These are phyloP conservation scores for Hibiscus mutabilis DNA, from an alignment of 345 rosid species.

Conservation along the genomic window DNA sequence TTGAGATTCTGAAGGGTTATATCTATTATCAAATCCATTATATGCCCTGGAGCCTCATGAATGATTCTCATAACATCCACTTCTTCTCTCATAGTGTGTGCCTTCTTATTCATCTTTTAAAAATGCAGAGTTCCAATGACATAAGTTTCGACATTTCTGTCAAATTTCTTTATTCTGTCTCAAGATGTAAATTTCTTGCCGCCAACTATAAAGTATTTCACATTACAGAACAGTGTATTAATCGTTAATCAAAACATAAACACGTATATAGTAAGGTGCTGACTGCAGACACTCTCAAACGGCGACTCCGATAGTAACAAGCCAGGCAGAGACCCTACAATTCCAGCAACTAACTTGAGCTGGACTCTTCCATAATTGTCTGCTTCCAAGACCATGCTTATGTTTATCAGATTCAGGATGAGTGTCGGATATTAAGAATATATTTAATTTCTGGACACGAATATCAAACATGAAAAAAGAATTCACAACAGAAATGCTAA, in stretches of 20 bases:
- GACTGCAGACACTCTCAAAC: neutral
- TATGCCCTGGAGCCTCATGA: conserved; percentile 20
- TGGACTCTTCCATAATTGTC: too few species aligned
- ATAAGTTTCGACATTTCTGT: too few species aligned
- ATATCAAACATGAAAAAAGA: neutral
- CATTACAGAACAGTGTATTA: neutral
- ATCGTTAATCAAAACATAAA: neutral
- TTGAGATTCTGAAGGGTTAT: conserved; percentile 52
- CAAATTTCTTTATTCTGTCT: neutral
- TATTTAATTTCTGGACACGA: too few species aligned
- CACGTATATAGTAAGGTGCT: neutral
- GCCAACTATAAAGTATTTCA: neutral
- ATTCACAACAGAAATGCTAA: neutral
- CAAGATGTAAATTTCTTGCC: neutral
- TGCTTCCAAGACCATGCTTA: neutral
- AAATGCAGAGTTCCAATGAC: too few species aligned
- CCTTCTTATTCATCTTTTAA: neutral
- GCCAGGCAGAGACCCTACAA: neutral
- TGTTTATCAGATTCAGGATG: neutral
- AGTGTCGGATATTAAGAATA: neutral
- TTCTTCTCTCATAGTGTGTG: neutral
- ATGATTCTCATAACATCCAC: conserved; percentile 14
- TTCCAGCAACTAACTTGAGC: too few species aligned
- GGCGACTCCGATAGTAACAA: neutral
- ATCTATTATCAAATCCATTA: conserved; percentile 65